Conservation (phyloP, 441 rosid genomes). For the Flueggea neowawraea region DNA sequence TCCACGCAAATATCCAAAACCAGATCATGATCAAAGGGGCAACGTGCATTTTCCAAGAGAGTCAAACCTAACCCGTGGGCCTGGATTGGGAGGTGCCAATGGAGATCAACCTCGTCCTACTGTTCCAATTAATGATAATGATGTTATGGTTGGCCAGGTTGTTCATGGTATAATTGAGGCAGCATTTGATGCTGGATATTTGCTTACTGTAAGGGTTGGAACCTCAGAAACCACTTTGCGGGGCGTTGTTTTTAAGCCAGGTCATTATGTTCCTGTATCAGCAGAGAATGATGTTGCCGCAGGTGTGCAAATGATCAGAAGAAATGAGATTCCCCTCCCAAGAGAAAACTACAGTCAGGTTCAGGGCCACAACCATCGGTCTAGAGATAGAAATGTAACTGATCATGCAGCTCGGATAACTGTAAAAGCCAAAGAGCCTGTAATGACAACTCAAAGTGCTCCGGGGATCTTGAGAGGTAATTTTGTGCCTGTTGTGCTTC, state of each 20-base stretch:
- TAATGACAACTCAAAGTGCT: slow-evolving; percentile 31
- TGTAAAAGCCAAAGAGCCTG: slow-evolving; percentile 32
- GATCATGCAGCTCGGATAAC: slow-evolving; percentile 23
- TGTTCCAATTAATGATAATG: slow-evolving; percentile 22
- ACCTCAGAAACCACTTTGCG: slow-evolving; percentile 57
- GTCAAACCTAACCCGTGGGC: slow-evolving; percentile 24
- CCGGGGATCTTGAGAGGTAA: slow-evolving; percentile 27
- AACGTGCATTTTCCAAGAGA: slow-evolving; percentile 15
- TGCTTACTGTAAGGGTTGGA: slow-evolving; percentile 69
- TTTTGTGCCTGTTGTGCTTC: slow-evolving; percentile 43
- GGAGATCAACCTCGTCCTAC: slow-evolving; percentile 31
- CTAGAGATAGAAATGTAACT: slow-evolving; percentile 35
- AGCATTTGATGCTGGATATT: slow-evolving; percentile 77
- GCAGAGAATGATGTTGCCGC: slow-evolving; percentile 75
- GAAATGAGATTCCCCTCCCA: slow-evolving; percentile 50
- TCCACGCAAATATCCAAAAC: slow-evolving; percentile 60
- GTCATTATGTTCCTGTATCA: slow-evolving; percentile 53
- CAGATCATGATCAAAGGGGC: slow-evolving; percentile 14
- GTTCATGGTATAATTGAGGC: slow-evolving; percentile 81
- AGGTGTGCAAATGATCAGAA: slow-evolving; percentile 53
- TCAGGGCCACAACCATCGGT: slow-evolving; percentile 18
- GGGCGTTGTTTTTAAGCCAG: slow-evolving; percentile 83
- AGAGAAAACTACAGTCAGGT: slow-evolving; percentile 20
- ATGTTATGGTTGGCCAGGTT: slow-evolving; percentile 50
- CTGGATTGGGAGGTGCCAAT: slow-evolving; percentile 31